phyloP scores from a whole-genome alignment of 73 alveolate genomes.

The Breviolum minutum region DNA sequence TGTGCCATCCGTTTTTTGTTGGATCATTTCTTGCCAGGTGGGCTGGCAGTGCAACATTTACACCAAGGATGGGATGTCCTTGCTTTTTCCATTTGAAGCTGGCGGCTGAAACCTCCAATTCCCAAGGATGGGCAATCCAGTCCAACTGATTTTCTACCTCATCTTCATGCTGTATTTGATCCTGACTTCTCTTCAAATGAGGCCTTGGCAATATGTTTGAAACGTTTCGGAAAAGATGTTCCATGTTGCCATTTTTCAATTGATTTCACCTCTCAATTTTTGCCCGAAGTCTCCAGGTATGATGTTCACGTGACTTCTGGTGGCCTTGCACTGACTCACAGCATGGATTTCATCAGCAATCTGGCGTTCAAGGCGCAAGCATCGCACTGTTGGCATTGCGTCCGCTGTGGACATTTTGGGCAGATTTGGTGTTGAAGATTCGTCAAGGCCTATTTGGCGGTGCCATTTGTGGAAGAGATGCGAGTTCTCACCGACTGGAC shows the following conservation, averaged over 20 bases:
- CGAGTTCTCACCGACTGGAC: slow-evolving; percentile 87
- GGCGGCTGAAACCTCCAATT: neutral
- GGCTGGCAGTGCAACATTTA: slow-evolving; percentile 17
- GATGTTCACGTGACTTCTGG: slow-evolving; percentile 65
- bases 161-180: slow-evolving; percentile 58
- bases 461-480: slow-evolving; percentile 82
- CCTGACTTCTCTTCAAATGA: slow-evolving; percentile 58
- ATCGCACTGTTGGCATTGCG: neutral
- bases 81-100: neutral
- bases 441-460: slow-evolving; percentile 30
- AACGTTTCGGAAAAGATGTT: neutral
- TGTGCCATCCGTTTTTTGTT: neutral
- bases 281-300: neutral
- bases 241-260: neutral
- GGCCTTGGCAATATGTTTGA: neutral
- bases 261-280: neutral
- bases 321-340: slow-evolving; percentile 64
- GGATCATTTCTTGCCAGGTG: neutral
- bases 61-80: slow-evolving; percentile 12
- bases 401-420: neutral
- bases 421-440: neutral
- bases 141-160: slow-evolving; percentile 41
- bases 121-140: slow-evolving; percentile 40
- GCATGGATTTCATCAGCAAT: slow-evolving; percentile 41
- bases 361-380: slow-evolving; percentile 49